Conservation (phyloP, 1,284 basidiomycete genomes). For the Ustanciosporium gigantosporum region DNA sequence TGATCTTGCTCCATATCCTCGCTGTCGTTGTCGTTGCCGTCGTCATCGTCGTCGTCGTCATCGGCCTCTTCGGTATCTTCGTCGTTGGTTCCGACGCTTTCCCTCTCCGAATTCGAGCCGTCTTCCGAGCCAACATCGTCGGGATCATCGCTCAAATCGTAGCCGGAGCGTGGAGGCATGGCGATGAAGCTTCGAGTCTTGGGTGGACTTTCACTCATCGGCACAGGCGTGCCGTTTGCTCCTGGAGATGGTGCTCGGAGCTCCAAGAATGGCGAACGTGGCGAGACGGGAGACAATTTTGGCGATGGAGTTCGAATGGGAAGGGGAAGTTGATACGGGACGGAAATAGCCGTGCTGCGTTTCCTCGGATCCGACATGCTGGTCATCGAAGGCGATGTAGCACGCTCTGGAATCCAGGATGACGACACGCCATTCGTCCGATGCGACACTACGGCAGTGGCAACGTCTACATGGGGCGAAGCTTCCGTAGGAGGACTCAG, state of each 20-base stretch:
- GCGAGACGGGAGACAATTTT: slow-evolving; percentile 30
- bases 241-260: slow-evolving; percentile 4
- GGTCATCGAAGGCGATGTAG: slow-evolving; percentile 19
- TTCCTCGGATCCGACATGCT: slow-evolving; percentile 18
- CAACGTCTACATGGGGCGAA: slow-evolving; percentile 19
- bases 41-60: slow-evolving; percentile 40
- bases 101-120: slow-evolving; percentile 49
- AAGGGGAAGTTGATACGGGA: slow-evolving; percentile 13
- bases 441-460: slow-evolving; percentile 20
- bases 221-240: slow-evolving; percentile 11
- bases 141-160: slow-evolving; percentile 59
- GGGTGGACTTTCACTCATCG: slow-evolving; percentile 53
- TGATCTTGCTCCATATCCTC: background rate
- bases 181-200: slow-evolving; percentile 59
- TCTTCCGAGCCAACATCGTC: slow-evolving; percentile 60
- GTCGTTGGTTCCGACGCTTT: slow-evolving; percentile 49
- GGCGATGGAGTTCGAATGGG: slow-evolving; percentile 27
- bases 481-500: slow-evolving; percentile 31
- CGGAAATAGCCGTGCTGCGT: slow-evolving; percentile 13
- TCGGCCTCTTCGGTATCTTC: slow-evolving; percentile 39
- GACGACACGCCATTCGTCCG: slow-evolving; percentile 13
- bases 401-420: slow-evolving; percentile 25
- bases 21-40: slow-evolving; percentile 4
- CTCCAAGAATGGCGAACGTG: slow-evolving; percentile 35
- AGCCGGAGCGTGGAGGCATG: slow-evolving; percentile 59